phyloP scores from a whole-genome alignment of 1,284 basidiomycete genomes.

The Schizopora paradoxa region DNA sequence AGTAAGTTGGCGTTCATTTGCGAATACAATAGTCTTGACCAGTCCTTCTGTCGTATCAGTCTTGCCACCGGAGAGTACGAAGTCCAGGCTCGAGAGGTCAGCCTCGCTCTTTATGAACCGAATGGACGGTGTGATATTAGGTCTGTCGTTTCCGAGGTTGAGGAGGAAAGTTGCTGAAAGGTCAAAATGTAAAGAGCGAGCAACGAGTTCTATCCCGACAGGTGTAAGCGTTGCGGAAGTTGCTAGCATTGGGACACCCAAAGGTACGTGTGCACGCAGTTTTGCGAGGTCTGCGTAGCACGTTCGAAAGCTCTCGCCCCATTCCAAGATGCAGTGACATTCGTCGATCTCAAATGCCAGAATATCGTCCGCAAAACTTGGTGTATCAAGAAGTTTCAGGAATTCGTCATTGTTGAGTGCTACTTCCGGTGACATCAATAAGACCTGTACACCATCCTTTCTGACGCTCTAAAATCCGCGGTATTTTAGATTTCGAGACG shows the following conservation, averaged over 20 bases:
- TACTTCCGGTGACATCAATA: conserved; percentile 35
- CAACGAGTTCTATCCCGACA: too few species aligned
- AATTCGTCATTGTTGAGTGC: conserved; percentile 28
- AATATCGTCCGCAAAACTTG: conserved; percentile 23
- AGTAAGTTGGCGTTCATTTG: neutral
- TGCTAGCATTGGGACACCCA: conserved; percentile 19
- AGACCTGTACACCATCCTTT: conserved; percentile 22
- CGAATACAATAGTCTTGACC: neutral
- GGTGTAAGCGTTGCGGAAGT: conserved; percentile 20
- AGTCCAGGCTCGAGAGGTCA: neutral
- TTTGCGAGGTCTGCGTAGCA: conserved; percentile 18
- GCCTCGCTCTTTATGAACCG: neutral
- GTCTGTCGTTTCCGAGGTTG: conserved; percentile 23
- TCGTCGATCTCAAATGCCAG: conserved; percentile 32
- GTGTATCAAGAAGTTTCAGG: conserved; percentile 20
- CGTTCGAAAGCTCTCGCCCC: conserved; percentile 24
- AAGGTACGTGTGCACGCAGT: conserved; percentile 18
- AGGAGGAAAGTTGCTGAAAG: conserved; percentile 13
- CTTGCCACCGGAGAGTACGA: too few species aligned
- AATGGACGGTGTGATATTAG: conserved; percentile 19
- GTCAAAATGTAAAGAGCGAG: conserved; percentile 10
- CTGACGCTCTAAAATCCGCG: conserved; percentile 22
- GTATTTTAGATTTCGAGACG: neutral
- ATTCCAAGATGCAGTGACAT: conserved; percentile 27
- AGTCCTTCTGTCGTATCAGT: neutral